A percentile compares a stretch with the other conserved stretches of the same genome.
phyloP scores from a whole-genome alignment of 371 early-diverging fungal species.

The Rhizomucor pusillus region DNA sequence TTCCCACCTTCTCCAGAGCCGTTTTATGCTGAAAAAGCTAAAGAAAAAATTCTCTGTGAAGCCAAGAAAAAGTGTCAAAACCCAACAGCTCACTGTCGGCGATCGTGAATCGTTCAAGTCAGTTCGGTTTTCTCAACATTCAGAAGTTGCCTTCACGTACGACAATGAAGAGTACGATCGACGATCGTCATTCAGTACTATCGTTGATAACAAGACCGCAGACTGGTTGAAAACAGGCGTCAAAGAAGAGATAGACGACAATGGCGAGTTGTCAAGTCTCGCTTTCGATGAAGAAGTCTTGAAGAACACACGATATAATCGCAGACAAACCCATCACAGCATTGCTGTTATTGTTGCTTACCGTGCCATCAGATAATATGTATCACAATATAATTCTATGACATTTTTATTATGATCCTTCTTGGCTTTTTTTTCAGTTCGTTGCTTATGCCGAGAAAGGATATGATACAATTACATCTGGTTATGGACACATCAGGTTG shows the following conservation, averaged over 20 bases:
- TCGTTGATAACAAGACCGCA: not conserved
- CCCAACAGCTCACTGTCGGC: not conserved
- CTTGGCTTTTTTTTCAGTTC: too few relatives aligned
- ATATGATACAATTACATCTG: too few relatives aligned
- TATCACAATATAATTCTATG: too few relatives aligned
- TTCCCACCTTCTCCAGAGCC: not conserved
- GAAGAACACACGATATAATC: slow-evolving; percentile 8
- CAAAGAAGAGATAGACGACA: slow-evolving; percentile 4
- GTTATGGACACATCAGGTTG: too few relatives aligned
- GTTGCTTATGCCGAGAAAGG: too few relatives aligned
- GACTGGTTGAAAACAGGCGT: not conserved
- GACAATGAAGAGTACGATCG: slow-evolving; percentile 10
- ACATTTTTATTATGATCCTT: too few relatives aligned
- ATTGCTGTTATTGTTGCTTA: slow-evolving; percentile 5
- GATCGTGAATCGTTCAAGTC: not conserved
- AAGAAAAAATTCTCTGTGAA: too few relatives aligned
- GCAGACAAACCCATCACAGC: slow-evolving; percentile 7
- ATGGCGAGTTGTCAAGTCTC: not conserved
- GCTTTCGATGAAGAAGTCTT: slow-evolving; percentile 12
- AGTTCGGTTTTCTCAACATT: slow-evolving; percentile 6
- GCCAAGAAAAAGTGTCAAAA: not conserved
- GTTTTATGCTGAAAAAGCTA: slow-evolving; percentile 2
- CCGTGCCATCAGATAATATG: too few relatives aligned
- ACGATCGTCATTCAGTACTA: not conserved
- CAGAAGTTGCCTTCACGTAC: slow-evolving; percentile 6